A percentile compares a stretch with the other conserved stretches of the same genome.
phyloP scores from a whole-genome alignment of 805 yeast species.

The Ogataea saltuana region DNA sequence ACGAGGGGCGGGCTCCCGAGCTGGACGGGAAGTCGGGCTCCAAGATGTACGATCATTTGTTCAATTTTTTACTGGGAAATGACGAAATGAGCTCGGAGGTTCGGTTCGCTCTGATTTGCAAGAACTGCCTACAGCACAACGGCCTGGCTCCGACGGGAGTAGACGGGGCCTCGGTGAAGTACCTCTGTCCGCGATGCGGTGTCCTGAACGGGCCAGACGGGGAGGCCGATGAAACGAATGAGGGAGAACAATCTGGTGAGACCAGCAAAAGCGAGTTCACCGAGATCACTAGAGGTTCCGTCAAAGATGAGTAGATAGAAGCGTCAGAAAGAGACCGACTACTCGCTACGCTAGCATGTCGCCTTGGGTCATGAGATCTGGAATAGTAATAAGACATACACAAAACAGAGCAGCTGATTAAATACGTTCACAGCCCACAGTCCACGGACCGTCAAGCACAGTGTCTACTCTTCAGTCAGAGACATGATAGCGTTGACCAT shows the following conservation, averaged over 20 bases:
- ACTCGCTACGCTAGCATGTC: too few species aligned
- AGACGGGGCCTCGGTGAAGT: slow-evolving; percentile 50
- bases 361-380: too few species aligned
- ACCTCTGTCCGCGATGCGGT: slow-evolving; percentile 69
- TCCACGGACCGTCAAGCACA: too few species aligned
- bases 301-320: neutral
- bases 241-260: slow-evolving; percentile 5
- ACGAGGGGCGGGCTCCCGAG: slow-evolving; percentile 28
- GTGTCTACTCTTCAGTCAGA: slow-evolving; percentile 42
- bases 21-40: slow-evolving; percentile 13
- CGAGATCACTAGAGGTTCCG: too few species aligned
- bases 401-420: too few species aligned
- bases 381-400: slow-evolving; percentile 1
- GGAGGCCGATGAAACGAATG: neutral
- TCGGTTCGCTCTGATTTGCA: slow-evolving; percentile 73
- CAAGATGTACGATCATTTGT: slow-evolving; percentile 36
- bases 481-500: slow-evolving; percentile 96
- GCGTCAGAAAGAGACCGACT: too few species aligned
- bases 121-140: slow-evolving; percentile 65
- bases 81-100: slow-evolving; percentile 62
- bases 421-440: too few species aligned
- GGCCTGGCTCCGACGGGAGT: slow-evolving; percentile 79
- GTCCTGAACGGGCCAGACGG: slow-evolving; percentile 31
- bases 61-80: slow-evolving; percentile 53
- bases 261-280: slow-evolving; percentile 12